phyloP scores from a whole-genome alignment of 371 early-diverging fungal species.

The Apophysomyces variabilis region DNA sequence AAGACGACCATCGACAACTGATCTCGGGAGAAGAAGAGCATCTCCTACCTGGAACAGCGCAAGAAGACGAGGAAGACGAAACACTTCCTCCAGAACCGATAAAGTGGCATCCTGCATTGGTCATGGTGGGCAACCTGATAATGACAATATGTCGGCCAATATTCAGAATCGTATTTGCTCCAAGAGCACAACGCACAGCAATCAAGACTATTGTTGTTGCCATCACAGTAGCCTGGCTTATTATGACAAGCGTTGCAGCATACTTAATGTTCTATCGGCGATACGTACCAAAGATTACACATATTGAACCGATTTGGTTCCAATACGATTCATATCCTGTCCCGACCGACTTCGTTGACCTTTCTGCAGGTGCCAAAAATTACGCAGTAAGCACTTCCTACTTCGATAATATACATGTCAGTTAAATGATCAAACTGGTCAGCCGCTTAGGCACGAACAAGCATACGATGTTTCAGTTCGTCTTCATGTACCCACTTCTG shows the following conservation, averaged over 20 bases:
- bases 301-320: conserved; percentile 49
- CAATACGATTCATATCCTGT: conserved; percentile 33
- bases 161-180: conserved; percentile 38
- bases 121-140: conserved; percentile 10
- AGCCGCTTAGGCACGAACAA: conserved; percentile 38
- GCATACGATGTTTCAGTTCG: conserved; percentile 71
- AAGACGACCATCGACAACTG: neutral
- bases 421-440: neutral
- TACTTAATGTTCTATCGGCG: conserved; percentile 51
- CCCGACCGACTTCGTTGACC: conserved; percentile 28
- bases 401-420: neutral
- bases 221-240: conserved; percentile 36
- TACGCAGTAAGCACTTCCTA: conserved; percentile 17
- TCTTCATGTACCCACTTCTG: conserved; percentile 82
- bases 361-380: conserved; percentile 23
- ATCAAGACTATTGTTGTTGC: conserved; percentile 36
- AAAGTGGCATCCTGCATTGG: conserved; percentile 24
- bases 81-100: conserved; percentile 15
- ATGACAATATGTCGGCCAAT: conserved; percentile 22
- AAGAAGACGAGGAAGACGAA: conserved; percentile 15
- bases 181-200: conserved; percentile 40
- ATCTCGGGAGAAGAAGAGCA: conserved; percentile 9
- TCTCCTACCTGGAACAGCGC: neutral
- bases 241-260: conserved; percentile 47
- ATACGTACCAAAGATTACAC: conserved; percentile 47